phyloP scores from a whole-genome alignment of 331 rosid species.

The Rhamnella rubrinervis region DNA sequence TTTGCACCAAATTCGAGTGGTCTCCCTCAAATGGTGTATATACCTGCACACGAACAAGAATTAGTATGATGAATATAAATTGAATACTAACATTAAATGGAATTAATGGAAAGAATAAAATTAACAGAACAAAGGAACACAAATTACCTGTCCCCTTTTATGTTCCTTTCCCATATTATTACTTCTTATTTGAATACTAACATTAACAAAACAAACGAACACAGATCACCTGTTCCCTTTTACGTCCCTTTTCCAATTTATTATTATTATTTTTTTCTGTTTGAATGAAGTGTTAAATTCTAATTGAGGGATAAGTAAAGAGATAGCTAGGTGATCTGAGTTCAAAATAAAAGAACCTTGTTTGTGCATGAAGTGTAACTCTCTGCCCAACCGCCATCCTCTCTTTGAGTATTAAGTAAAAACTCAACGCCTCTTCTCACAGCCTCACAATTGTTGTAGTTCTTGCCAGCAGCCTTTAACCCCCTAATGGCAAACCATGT shows the following conservation, averaged over 20 bases:
- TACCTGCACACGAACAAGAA: slow-evolving; percentile 21
- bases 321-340: too few relatives aligned
- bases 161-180: too few relatives aligned
- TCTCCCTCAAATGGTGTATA: slow-evolving; percentile 43
- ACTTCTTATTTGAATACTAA: too few relatives aligned
- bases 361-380: slow-evolving; percentile 63
- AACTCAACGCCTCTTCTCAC: slow-evolving; percentile 53
- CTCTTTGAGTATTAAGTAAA: slow-evolving; percentile 51
- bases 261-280: too few relatives aligned
- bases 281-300: too few relatives aligned
- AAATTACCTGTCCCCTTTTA: too few relatives aligned
- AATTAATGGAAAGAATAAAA: too few relatives aligned
- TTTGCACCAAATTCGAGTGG: slow-evolving; percentile 58
- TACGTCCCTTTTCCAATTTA: too few relatives aligned
- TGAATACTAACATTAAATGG: too few relatives aligned
- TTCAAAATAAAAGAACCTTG: slow-evolving; percentile 31
- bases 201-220: neutral
- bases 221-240: too few relatives aligned
- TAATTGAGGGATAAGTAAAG: too few relatives aligned
- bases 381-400: slow-evolving; percentile 81
- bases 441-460: slow-evolving; percentile 42
- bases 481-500: slow-evolving; percentile 74
- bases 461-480: slow-evolving; percentile 58
- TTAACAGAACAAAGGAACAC: neutral
- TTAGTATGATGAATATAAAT: too few relatives aligned